phyloP scores from a whole-genome alignment of 1,284 basidiomycete genomes.

The Tilletia indica region DNA sequence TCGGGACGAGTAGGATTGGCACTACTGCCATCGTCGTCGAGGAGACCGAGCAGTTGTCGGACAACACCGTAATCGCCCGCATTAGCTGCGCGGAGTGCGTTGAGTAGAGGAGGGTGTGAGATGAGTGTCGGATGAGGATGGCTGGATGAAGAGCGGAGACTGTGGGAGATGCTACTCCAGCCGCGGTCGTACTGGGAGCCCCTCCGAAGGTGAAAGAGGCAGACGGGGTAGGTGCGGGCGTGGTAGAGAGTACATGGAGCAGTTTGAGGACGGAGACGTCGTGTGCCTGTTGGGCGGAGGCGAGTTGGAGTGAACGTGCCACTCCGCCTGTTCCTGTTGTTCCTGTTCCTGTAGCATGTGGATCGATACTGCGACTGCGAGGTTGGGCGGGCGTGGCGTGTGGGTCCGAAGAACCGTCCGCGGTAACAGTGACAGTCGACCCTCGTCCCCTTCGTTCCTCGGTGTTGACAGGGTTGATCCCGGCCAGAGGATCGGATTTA shows the following conservation, averaged over 20 bases:
- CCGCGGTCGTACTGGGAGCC: background rate
- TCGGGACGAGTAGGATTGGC: background rate
- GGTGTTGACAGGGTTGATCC: no score
- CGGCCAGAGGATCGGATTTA: slow-evolving; percentile 70
- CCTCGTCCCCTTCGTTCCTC: no score
- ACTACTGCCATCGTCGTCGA: slow-evolving; percentile 39
- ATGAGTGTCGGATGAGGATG: slow-evolving; percentile 43
- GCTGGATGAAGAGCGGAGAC: slow-evolving; percentile 3
- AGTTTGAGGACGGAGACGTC: slow-evolving; percentile 9
- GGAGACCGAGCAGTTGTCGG: slow-evolving; percentile 46
- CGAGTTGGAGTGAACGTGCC: slow-evolving; percentile 8
- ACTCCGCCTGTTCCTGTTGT: background rate
- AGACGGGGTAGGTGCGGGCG: background rate
- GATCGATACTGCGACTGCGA: slow-evolving; percentile 4
- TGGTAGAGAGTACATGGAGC: slow-evolving; percentile 9
- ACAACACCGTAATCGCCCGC: slow-evolving; percentile 52
- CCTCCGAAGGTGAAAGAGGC: slow-evolving; percentile 10
- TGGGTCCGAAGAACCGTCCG: background rate
- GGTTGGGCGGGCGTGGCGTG: background rate
- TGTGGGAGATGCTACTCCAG: background rate
- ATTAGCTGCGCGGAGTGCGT: slow-evolving; percentile 48
- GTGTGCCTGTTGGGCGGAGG: slow-evolving; percentile 13
- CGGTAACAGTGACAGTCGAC: background rate
- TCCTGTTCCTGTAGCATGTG: background rate
- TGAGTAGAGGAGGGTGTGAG: slow-evolving; percentile 44